Base-by-base conservation (phyloP, 2,329 filamentous ascomycete genomes). In the Talaromyces atroroseus region DNA sequence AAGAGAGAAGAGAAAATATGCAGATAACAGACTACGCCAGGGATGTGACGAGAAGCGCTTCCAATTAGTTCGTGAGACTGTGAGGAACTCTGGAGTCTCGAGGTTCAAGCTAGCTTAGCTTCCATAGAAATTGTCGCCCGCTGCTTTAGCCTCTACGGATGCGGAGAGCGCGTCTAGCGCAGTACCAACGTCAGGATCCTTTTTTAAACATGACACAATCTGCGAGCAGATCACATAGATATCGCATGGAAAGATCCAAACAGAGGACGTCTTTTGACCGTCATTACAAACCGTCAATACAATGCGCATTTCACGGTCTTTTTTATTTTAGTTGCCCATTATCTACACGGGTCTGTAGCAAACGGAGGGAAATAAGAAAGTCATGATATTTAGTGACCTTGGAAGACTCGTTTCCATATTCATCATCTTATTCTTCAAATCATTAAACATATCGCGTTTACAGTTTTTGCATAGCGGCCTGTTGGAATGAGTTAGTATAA, bases 381-480 rank as follows among this genome's bases (percentile, higher is more conserved):
- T 71, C 69, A 70, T 73, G 65, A 72, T 62, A 67, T 63, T 65
- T 65, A 65, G 64, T 52, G 62, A 65, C 65, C 64, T 56, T 61
- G 52, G 49, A 63, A 68, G 59, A 68, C 68, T 71, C 63, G 70
- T 65, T 44, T 70, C 67, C 66, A 61, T 71, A 70, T 66, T 71
- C 57, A 53, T 56, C 57, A 59, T 59, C 53, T 54, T 51, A 47
- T 59, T 53, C 32, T 53, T 59, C 47, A 52, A 56, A 51, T 56
- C 53, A 56, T 54, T 56, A 56, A 62, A 63, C 64, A 65, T 53
- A 49, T 59, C 59, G 45, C 58, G 64, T 66, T 85, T 90, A 96
- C 79, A 92, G 80, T 83, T 95, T 95, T 82, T 90, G 86, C 90
- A 95, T 95, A 74, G 90, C 89, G 77, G 79, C 78, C 78, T 78